Conservation (phyloP, 306 rosid genomes). For the Quercus wislizeni region DNA sequence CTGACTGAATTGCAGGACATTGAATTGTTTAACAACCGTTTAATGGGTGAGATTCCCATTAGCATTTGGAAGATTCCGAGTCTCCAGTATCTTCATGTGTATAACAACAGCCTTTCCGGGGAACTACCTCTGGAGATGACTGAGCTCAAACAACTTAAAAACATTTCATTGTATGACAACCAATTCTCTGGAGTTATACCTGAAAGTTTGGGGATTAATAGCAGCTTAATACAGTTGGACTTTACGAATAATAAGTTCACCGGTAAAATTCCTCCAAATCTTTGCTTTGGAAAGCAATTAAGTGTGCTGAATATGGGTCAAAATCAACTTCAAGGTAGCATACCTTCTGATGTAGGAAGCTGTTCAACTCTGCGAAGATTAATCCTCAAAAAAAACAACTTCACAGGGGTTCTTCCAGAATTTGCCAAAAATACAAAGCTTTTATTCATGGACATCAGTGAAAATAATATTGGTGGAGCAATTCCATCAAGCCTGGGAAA, state of each 20-base stretch:
- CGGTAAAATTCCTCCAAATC: slow-evolving; percentile 68
- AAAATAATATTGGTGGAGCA: slow-evolving; percentile 48
- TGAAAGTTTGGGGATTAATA: slow-evolving; percentile 63
- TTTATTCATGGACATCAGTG: slow-evolving; percentile 43
- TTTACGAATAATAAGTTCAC: slow-evolving; percentile 58
- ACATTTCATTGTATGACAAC: slow-evolving; percentile 62
- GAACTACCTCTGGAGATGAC: slow-evolving; percentile 68
- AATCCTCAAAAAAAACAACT: slow-evolving; percentile 44
- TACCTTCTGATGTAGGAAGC: slow-evolving; percentile 63
- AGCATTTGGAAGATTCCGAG: slow-evolving; percentile 79
- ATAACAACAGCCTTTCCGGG: slow-evolving; percentile 67
- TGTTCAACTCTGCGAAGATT: slow-evolving; percentile 67
- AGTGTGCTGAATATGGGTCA: slow-evolving; percentile 42
- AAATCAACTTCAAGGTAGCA: slow-evolving; percentile 63
- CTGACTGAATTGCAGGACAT: slow-evolving; percentile 47
- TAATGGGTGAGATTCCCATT: slow-evolving; percentile 72
- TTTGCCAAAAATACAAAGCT: slow-evolving; percentile 40
- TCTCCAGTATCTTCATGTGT: slow-evolving; percentile 54
- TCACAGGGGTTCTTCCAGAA: slow-evolving; percentile 63
- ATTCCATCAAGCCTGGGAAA: slow-evolving; percentile 69
- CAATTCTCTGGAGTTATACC: slow-evolving; percentile 76
- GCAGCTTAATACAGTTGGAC: slow-evolving; percentile 60
- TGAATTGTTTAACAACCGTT: slow-evolving; percentile 47
- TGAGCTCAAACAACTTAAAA: slow-evolving; percentile 59
- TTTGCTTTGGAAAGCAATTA: slow-evolving; percentile 64